phyloP scores from a whole-genome alignment of 1,284 basidiomycete genomes.

The Tranzscheliella williamsii region DNA sequence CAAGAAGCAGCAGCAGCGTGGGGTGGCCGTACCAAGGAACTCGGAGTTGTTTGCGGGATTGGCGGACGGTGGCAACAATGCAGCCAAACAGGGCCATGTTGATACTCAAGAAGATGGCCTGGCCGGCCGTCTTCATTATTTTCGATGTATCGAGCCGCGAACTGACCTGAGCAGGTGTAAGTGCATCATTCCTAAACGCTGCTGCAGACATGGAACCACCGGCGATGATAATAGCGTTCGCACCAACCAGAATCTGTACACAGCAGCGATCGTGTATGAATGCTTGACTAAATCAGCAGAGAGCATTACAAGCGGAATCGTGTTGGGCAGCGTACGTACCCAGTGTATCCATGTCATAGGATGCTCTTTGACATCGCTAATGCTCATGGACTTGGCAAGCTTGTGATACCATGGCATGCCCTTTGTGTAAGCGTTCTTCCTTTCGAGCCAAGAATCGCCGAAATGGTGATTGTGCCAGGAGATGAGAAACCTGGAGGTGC shows the following conservation, averaged over 20 bases:
- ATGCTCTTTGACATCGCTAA: neutral
- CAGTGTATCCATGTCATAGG: neutral
- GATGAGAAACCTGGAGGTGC: slow-evolving; percentile 35
- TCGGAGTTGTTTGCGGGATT: slow-evolving; percentile 3
- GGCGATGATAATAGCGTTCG: slow-evolving; percentile 27
- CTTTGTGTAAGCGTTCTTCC: neutral
- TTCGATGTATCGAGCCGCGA: slow-evolving; percentile 1
- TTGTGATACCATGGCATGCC: neutral
- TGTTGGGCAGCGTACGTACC: too few species aligned
- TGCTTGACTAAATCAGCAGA: too few species aligned
- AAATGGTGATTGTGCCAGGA: slow-evolving; percentile 36
- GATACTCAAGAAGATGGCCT: slow-evolving; percentile 19
- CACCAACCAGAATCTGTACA: slow-evolving; percentile 16
- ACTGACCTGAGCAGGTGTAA: slow-evolving; percentile 1
- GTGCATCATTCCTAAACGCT: slow-evolving; percentile 1
- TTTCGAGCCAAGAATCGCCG: slow-evolving; percentile 34
- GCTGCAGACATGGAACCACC: slow-evolving; percentile 13
- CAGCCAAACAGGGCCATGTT: slow-evolving; percentile 7
- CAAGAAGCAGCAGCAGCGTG: slow-evolving; percentile 17
- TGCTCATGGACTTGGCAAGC: neutral
- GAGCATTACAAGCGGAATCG: too few species aligned
- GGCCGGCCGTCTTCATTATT: slow-evolving; percentile 11
- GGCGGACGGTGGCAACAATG: slow-evolving; percentile 14
- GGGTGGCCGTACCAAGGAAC: slow-evolving; percentile 20
- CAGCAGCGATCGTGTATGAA: too few species aligned